Percentiles rank a stretch among this genome's conserved stretches.
Conservation (phyloP, 2,329 filamentous ascomycete species). For the Scorias spongiosa region DNA sequence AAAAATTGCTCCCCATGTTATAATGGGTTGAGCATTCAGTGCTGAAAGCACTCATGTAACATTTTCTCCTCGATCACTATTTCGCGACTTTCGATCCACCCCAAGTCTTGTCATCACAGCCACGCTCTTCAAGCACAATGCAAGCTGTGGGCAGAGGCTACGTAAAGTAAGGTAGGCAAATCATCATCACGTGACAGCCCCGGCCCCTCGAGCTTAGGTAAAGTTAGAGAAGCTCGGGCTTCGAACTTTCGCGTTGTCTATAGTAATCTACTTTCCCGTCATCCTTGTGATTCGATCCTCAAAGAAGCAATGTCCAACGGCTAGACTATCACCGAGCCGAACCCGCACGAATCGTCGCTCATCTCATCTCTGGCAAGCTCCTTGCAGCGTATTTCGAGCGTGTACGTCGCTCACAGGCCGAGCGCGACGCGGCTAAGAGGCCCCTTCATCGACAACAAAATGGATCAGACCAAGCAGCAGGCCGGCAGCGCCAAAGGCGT, state of each 20-base stretch:
- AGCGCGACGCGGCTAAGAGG: slow-evolving; percentile 78
- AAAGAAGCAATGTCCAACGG: slow-evolving; percentile 19
- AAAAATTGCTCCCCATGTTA: too few species aligned
- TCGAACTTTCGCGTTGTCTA: background rate
- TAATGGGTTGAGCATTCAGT: too few species aligned
- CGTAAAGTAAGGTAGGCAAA: too few species aligned
- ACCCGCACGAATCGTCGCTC: too few species aligned
- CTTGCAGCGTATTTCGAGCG: slow-evolving; percentile 62
- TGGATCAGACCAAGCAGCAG: slow-evolving; percentile 66
- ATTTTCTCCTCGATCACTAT: too few species aligned
- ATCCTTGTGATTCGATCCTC: background rate
- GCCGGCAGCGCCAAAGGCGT: slow-evolving; percentile 46
- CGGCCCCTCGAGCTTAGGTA: background rate
- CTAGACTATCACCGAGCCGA: slow-evolving; percentile 4
- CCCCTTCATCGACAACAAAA: slow-evolving; percentile 49
- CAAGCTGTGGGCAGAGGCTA: too few species aligned
- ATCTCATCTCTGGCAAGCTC: background rate
- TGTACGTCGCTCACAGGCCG: slow-evolving; percentile 76
- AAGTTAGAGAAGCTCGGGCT: background rate
- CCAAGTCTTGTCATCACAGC: too few species aligned
- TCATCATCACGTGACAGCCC: background rate
- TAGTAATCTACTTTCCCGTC: background rate
- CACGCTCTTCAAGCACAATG: too few species aligned
- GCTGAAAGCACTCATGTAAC: too few species aligned
- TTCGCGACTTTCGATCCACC: too few species aligned